Base-by-base conservation (phyloP, 768 basidiomycete species). In the Hirschioporus abietinus region DNA sequence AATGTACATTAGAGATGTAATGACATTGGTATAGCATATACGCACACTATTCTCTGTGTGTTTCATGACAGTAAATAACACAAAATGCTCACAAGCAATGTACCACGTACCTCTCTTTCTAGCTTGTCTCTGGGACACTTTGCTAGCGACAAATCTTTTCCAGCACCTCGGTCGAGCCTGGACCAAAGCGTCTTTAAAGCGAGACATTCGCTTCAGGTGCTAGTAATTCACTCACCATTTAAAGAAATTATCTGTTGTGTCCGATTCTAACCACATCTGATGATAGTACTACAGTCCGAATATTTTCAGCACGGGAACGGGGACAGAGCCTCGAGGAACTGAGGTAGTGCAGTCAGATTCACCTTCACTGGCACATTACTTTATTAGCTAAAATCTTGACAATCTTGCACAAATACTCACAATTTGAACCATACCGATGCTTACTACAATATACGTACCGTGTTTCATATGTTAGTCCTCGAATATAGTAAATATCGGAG, bases 201-300 rank as follows among this genome's bases (percentile, higher is more conserved):
- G 42, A 52, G 26, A 65, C n/a, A 65, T 23, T 12, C 27, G 4
- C 58, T 12, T n/a, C n/a, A 64, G 35, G 64, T 8, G n/a, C 20
- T 36, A n/a, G n/a, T n/a, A n/a, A n/a, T n/a, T 58, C 12, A 30
- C 74, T 60, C 61, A 85, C 86, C 86, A 88, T 67, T 76, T 76
- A 76, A 90, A 91, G 72, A 91, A 89, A 72, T 89, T 90, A 65
- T 90, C 87, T 30, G 69, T 72, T 0, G 88, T 88, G 67, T 88
- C 83, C 8, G 80, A 81, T 63, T 83, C 78, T 66, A 82, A 77
- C 89, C 89, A 91, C 64, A 74, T 74, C 65, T 74, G 76, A 71
- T 88, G 86, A 72, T 90, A 91, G 76, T 77, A 86, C 85, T 87
- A 58, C 57, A 23, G 52, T 34, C 58, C 25, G 12, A 23, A 23